Percentiles rank a stretch among this genome's conserved stretches.
Evolutionary conservation across 2,329 filamentous ascomycete species (phyloP).

Genomic region (Tolypocladium paradoxum): DNA sequence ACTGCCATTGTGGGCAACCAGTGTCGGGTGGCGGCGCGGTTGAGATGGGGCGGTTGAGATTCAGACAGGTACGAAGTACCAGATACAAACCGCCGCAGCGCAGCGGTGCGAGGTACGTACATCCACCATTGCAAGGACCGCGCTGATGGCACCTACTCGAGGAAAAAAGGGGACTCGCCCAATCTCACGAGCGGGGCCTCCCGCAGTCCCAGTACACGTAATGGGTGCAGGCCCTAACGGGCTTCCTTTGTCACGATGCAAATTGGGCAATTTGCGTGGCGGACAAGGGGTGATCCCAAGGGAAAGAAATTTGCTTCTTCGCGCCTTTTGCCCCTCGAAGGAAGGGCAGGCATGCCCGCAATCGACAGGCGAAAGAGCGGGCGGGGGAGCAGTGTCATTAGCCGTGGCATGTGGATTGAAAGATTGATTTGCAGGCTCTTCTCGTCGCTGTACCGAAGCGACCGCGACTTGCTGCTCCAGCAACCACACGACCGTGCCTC

Average conservation of each 20-base stretch:
- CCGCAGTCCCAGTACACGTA: constrained; percentile 8
- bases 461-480: neutral
- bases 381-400: neutral
- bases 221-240: neutral
- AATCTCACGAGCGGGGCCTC: constrained; percentile 8
- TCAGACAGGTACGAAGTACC: neutral
- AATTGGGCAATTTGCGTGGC: constrained; percentile 15
- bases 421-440: neutral
- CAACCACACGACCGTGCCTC: neutral
- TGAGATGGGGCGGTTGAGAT: neutral
- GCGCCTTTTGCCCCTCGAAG: neutral
- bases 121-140: neutral
- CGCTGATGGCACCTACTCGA: neutral
- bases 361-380: neutral
- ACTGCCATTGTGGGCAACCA: neutral
- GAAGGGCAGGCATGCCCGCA: neutral
- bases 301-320: constrained; percentile 2
- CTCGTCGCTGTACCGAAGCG: neutral
- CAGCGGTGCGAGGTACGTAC: neutral
- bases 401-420: neutral
- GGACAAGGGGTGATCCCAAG: constrained; percentile 1
- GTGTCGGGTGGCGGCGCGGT: neutral
- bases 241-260: constrained; percentile 5
- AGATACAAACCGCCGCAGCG: neutral
- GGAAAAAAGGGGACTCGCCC: constrained; percentile 4